Base-by-base conservation (phyloP, 2,329 filamentous ascomycete species). In the Fusarium sp. region DNA sequence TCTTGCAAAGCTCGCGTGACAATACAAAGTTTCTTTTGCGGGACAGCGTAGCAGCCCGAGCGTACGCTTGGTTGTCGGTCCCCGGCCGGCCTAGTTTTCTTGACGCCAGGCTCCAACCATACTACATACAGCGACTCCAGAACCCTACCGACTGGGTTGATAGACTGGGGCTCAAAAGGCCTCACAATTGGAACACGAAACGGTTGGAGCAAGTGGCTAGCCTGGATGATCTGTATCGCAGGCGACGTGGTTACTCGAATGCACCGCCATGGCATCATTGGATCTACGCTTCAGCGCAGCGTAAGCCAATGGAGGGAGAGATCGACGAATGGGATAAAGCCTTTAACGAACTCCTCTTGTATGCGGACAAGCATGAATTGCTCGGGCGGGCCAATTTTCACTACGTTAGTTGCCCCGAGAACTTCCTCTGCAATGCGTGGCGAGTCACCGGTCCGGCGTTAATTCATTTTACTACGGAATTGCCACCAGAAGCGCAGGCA, bases 241-340 rank as follows among this genome's bases (percentile, higher is more conserved):
- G 30, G 16, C 46, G 30, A 36, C 46, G 46, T 15, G 28, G n/a
- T 13, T 30, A 50, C 34, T 50, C 46, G 28, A 16, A 18, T 5
- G 16, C 46, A 34, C 46, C 46, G 16, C 46, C 30, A 2, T 50
- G 55, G 44, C 46, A 59, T 16, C 55, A 41, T 36, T 59, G 44
- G 55, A 51, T 59, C 43, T 59, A 59, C 12, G 31, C 36, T 18
- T 50, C 55, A 37, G 43, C 55, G 3, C 43, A 59, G 12, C 30
- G 31, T 12, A 8, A 34, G 46, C 55, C 55, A 15, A 27, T 52
- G 43, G 23, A 59, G 18, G 31, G 23, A 39, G 41, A 40, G 18
- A 12, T 41, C 10, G 55, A 59, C 10, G 37, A 15, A 31, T 59
- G 55, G 55, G 53, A 56, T 41, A 11, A 23, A 23, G 53, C 53